phyloP scores from a whole-genome alignment of 2,329 filamentous ascomycete genomes.

The Fusarium sp. region DNA sequence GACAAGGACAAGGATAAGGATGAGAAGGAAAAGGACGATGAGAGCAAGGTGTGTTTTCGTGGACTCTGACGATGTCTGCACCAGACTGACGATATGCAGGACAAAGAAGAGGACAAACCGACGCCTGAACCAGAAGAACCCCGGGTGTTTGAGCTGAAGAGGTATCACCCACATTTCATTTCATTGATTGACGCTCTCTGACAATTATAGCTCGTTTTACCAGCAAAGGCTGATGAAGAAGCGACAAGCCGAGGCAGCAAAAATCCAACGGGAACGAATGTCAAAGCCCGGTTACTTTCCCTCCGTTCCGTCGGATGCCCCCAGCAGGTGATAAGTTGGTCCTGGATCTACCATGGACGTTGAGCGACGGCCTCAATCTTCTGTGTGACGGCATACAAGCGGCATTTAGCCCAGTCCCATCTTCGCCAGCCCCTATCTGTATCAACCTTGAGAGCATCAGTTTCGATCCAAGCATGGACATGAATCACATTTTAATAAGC shows the following conservation, averaged over 20 bases:
- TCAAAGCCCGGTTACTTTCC: conserved; percentile 86
- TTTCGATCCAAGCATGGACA: not conserved
- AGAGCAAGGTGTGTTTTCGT: conserved; percentile 20
- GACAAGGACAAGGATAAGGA: conserved; percentile 53
- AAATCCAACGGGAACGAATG: conserved; percentile 82
- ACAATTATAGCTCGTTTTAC: conserved; percentile 77
- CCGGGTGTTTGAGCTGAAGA: conserved; percentile 86
- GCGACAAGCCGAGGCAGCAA: conserved; percentile 65
- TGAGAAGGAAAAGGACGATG: conserved; percentile 43
- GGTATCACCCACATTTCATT: conserved; percentile 59
- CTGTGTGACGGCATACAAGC: not conserved
- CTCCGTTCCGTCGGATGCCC: conserved; percentile 77
- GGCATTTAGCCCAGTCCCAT: not conserved
- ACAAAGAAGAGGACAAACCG: conserved; percentile 37
- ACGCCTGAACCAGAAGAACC: conserved; percentile 67
- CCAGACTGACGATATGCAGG: not conserved
- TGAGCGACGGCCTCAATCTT: not conserved
- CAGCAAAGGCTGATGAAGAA: conserved; percentile 86
- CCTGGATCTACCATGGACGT: not conserved
- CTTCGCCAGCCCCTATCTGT: not conserved
- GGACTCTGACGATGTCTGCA: not conserved
- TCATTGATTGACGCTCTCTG: not conserved
- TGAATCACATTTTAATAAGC: not conserved
- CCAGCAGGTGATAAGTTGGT: conserved; percentile 46
- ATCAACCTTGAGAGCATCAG: not conserved